Base-by-base conservation (phyloP, 441 rosid species). In the Pelargonium australe region DNA sequence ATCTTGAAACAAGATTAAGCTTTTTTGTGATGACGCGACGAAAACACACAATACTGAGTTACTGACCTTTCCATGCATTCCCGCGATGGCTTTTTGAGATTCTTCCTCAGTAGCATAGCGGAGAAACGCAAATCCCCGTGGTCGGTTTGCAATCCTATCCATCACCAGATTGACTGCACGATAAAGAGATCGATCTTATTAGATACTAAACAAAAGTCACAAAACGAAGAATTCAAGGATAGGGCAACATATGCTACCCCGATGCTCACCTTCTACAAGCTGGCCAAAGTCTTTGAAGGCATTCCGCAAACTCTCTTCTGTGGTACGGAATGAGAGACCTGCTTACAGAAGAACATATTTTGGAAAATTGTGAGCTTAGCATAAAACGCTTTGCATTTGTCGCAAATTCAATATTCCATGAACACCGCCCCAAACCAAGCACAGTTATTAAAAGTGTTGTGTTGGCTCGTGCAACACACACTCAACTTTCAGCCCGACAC, bases 31-130 rank as follows among this genome's bases (percentile, higher is more conserved):
- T 51, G 17, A n/a, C 0, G n/a, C 14, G 23, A 16, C 12, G 64
- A 12, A 73, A 66, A 66, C 19, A 25, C 14, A 10, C 31, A 16
- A 55, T n/a, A n/a, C n/a, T n/a, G n/a, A n/a, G n/a, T n/a, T n/a
- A 63, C 67, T 60, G 79, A 90, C 97, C 97, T 88, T 88, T 58
- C 95, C 92, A 57, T 90, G 97, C 97, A 90, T 90, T 78, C 91
- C 95, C 73, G 88, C 73, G 41, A 87, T 82, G 68, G 95, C 97
- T 43, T 82, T 85, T 23, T 49, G 79, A 12, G 95, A 84, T 73
- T 88, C 92, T 67, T 88, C 95, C 79, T 85, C 89, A 12, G 87
- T 85, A 43, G 82, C 81, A 69, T 88, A 90, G 13, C 79, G 80
- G 17, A 90, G 70, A 71, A 90, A 90, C 17, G 95, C 97, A 78